Evolutionary conservation across 2,329 filamentous ascomycete species (phyloP), one percentile per base, ranked within the genome.

Genomic region (Fusarium caatingaense): DNA sequence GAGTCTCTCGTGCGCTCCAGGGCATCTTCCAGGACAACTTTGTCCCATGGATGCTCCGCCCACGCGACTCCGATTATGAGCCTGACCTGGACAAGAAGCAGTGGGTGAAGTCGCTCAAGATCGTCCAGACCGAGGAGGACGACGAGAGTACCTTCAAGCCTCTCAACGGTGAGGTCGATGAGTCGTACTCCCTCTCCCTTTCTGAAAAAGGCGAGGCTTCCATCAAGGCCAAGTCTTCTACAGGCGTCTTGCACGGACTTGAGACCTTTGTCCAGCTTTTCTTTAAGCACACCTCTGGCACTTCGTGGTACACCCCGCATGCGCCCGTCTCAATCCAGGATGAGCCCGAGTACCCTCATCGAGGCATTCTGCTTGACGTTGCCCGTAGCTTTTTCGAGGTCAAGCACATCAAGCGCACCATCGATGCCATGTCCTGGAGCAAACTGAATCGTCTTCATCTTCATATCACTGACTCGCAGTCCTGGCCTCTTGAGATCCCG

Each of bases 361-460:
- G 94, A 46, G 93, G 94, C 15, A 80, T 97, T 56, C 90, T 96
- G 73, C 83, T 97, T 72, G 94, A 97, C 76, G 89, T 93, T 44
- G 86, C 92, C 5, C 86, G 94, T 62, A 91, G 89, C 75, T 96
- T 86, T 81, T 92, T 91, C 79, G 85, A 88, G 2, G 81, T 92
- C 25, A 78, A 83, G 6, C 88, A 92, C 73, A 90, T 97, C 71
- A 85, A 90, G 75, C 88, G 89, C 53, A 93, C 90, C 56, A 92
- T 97, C 69, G 92, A 97, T 76, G 91, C 89, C 42, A 80, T 92
- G 69, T 83, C 91, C 2, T 93, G 89, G 86, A 93, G 90, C 82
- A 96, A 97, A 82, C 87, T 96, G 84, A 96, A 96, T 80, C 86
- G 89, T 8, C 85, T 97, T 59, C 93, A 96, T 79, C 83, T 95